Conservation (phyloP, 1,284 basidiomycete genomes). For the Stereum hirsutum region DNA sequence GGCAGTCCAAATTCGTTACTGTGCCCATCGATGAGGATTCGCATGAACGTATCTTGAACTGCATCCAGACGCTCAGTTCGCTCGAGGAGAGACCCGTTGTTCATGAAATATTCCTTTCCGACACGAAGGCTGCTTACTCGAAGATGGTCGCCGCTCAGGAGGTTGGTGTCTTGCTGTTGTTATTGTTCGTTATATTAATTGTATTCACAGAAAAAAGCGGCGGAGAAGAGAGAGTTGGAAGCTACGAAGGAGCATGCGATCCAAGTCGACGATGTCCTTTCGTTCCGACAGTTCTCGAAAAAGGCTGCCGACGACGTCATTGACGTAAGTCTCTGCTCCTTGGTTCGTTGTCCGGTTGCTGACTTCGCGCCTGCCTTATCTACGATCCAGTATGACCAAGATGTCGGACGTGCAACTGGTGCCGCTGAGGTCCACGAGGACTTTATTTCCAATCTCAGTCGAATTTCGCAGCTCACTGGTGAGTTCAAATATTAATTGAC, state of each 20-base stretch:
- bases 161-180: slow-evolving; percentile 36
- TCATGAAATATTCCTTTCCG: slow-evolving; percentile 84
- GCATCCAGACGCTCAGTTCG: slow-evolving; percentile 88
- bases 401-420: slow-evolving; percentile 88
- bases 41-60: slow-evolving; percentile 93
- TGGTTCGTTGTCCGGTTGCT: background rate
- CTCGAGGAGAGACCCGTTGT: slow-evolving; percentile 54
- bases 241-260: slow-evolving; percentile 66
- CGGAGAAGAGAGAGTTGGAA: slow-evolving; percentile 81
- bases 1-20: slow-evolving; percentile 92
- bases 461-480: slow-evolving; percentile 94
- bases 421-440: slow-evolving; percentile 81
- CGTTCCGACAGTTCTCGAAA: slow-evolving; percentile 93
- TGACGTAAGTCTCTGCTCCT: slow-evolving; percentile 53
- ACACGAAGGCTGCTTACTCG: slow-evolving; percentile 89
- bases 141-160: slow-evolving; percentile 94
- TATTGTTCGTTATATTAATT: no score
- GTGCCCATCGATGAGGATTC: slow-evolving; percentile 98
- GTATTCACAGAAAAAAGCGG: slow-evolving; percentile 67
- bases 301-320: slow-evolving; percentile 75
- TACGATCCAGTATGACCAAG: slow-evolving; percentile 69
- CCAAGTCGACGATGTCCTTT: slow-evolving; percentile 90
- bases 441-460: slow-evolving; percentile 92
- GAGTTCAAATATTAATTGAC: slow-evolving; percentile 11
- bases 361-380: background rate